Evolutionary conservation across 2,329 filamentous ascomycete species (phyloP).

Genomic region (Colletotrichum sp.): DNA sequence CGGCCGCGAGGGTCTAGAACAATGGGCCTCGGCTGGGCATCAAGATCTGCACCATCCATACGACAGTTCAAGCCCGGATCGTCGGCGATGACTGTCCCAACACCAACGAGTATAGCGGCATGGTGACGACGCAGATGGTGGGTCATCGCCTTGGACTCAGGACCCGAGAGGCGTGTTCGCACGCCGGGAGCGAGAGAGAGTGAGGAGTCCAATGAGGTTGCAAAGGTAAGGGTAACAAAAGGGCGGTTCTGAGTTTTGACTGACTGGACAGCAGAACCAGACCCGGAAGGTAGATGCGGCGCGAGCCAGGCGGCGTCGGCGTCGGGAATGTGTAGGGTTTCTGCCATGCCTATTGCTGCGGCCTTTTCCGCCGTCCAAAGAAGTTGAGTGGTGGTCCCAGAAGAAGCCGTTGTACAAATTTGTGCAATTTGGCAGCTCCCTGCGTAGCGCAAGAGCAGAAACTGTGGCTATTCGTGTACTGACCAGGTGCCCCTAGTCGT

Average conservation of each 20-base stretch:
- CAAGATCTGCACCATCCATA: conserved; percentile 61
- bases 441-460: conserved; percentile 5
- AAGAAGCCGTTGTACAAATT: background rate
- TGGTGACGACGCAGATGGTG: conserved; percentile 86
- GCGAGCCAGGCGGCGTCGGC: conserved; percentile 31
- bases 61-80: conserved; percentile 87
- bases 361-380: background rate
- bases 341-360: conserved; percentile 26
- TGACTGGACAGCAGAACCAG: conserved; percentile 2
- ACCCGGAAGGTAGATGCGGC: conserved; percentile 29
- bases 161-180: conserved; percentile 84
- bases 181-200: conserved; percentile 78
- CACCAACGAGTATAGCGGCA: conserved; percentile 84
- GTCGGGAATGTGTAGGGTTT: conserved; percentile 24
- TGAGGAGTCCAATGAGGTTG: conserved; percentile 85
- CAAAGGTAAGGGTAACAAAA: conserved; percentile 85
- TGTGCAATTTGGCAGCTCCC: background rate
- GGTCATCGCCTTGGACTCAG: conserved; percentile 88
- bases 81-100: conserved; percentile 83
- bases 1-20: conserved; percentile 80
- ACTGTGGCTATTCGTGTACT: conserved; percentile 4
- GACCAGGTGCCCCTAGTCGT: conserved; percentile 14
- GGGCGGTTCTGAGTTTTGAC: conserved; percentile 29
- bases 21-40: conserved; percentile 76
- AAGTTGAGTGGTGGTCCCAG: background rate